These are phyloP conservation scores for Hypoxylon lenormandii DNA, from an alignment of 495 filamentous ascomycete genomes.

Conservation along the genomic window DNA sequence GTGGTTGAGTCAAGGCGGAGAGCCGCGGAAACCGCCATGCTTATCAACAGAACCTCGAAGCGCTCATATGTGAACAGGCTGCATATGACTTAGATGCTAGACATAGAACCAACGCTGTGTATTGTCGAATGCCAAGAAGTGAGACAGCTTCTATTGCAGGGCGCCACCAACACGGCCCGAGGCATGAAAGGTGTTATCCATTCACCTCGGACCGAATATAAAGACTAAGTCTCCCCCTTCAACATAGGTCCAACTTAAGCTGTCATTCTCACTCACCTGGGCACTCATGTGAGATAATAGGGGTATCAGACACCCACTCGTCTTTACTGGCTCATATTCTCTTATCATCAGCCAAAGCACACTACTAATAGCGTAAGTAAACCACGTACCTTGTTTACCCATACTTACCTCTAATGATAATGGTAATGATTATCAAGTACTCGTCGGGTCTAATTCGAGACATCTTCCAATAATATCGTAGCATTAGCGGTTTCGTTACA, in stretches of 20 bases:
- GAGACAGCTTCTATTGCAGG: not conserved
- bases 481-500: no score
- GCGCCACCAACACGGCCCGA: not conserved
- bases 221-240: no score
- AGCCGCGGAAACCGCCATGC: not conserved
- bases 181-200: not conserved
- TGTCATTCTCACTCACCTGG: slow-evolving; percentile 9
- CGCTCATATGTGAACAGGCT: not conserved
- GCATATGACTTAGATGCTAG: not conserved
- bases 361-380: not conserved
- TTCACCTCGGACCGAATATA: not conserved
- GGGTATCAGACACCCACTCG: not conserved
- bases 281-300: slow-evolving; percentile 1
- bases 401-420: no score
- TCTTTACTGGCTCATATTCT: not conserved
- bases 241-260: not conserved
- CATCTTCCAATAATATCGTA: no score
- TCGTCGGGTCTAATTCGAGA: no score
- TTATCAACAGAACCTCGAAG: not conserved
- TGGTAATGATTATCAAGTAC: no score
- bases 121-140: not conserved
- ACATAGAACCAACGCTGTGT: not conserved
- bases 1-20: not conserved
- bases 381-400: slow-evolving; percentile 1
- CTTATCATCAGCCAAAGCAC: not conserved